phyloP scores from a whole-genome alignment of 2,329 filamentous ascomycete species.

The Sphaceloma murrayae region DNA sequence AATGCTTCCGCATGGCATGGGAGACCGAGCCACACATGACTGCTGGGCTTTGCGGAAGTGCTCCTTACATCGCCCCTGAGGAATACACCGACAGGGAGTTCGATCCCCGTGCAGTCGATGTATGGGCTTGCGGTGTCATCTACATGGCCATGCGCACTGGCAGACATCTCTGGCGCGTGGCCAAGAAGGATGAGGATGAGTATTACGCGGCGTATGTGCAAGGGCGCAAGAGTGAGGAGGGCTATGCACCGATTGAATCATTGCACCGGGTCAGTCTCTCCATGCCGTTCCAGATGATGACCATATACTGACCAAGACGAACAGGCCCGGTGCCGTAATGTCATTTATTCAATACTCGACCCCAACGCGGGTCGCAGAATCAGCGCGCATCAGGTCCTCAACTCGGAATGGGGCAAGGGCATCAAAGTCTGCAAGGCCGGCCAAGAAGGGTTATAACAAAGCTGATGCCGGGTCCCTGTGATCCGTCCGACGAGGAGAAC shows the following conservation, averaged over 20 bases:
- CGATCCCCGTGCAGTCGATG: constrained; percentile 91
- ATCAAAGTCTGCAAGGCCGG: constrained; percentile 96
- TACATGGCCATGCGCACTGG: constrained; percentile 99
- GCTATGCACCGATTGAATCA: constrained; percentile 92
- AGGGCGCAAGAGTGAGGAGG: constrained; percentile 85
- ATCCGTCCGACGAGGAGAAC: too few species aligned
- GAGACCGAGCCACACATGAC: constrained; percentile 98
- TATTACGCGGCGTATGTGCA: constrained; percentile 93
- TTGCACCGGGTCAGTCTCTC: constrained; percentile 69
- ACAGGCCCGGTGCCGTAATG: constrained; percentile 91
- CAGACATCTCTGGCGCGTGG: constrained; percentile 91
- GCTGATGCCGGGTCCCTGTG: too few species aligned
- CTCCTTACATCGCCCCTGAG: constrained; percentile 93
- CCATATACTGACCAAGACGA: constrained; percentile 19
- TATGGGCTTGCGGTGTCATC: constrained; percentile 97
- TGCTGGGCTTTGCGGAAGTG: constrained; percentile 88
- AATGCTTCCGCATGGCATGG: constrained; percentile 99
- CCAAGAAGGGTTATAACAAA: constrained; percentile 77
- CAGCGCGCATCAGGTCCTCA: constrained; percentile 90
- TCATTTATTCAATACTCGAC: constrained; percentile 97
- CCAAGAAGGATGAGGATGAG: constrained; percentile 92
- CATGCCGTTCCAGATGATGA: constrained; percentile 2
- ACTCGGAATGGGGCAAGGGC: constrained; percentile 97
- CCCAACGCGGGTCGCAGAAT: constrained; percentile 87
- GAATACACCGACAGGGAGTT: constrained; percentile 95